phyloP scores from a whole-genome alignment of 2,329 filamentous ascomycete genomes.

The Cladobotryum protrusum region DNA sequence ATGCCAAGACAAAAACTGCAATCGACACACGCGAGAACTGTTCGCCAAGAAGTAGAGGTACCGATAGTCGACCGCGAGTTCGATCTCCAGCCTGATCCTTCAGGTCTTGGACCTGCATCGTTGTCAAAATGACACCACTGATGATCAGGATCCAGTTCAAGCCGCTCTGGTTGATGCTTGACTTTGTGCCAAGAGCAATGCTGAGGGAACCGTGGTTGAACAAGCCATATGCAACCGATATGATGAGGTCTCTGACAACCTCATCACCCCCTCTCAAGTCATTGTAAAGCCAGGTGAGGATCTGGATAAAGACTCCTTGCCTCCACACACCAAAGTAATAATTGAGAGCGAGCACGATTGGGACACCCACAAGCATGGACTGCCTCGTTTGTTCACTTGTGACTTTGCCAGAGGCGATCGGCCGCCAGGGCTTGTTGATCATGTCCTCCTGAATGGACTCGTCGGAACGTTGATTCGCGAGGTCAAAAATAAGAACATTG shows the following conservation, averaged over 20 bases:
- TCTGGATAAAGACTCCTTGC: slow-evolving; percentile 23
- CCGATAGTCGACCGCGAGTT: slow-evolving; percentile 11
- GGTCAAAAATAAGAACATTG: slow-evolving; percentile 20
- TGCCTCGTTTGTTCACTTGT: slow-evolving; percentile 16
- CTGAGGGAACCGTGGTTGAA: slow-evolving; percentile 10
- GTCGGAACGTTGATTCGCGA: slow-evolving; percentile 30
- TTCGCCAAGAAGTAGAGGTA: slow-evolving; percentile 11
- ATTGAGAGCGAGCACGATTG: slow-evolving; percentile 18
- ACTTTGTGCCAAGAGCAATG: slow-evolving; percentile 6
- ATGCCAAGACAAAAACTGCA: neutral
- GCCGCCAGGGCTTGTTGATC: slow-evolving; percentile 34
- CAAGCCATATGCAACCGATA: slow-evolving; percentile 12
- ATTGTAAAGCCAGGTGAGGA: slow-evolving; percentile 33
- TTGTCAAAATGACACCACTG: slow-evolving; percentile 15
- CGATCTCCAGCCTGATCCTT: slow-evolving; percentile 17
- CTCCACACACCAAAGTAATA: slow-evolving; percentile 18
- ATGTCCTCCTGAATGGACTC: slow-evolving; percentile 28
- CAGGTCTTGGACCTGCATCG: slow-evolving; percentile 19
- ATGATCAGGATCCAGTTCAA: slow-evolving; percentile 13
- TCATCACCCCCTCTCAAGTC: slow-evolving; percentile 22
- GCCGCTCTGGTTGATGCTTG: slow-evolving; percentile 1
- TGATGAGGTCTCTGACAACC: slow-evolving; percentile 19
- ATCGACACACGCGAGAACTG: slow-evolving; percentile 5
- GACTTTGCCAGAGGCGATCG: slow-evolving; percentile 20
- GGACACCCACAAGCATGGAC: slow-evolving; percentile 13